phyloP scores from a whole-genome alignment of 2,329 filamentous ascomycete species.

The Sarocladium oryzae region DNA sequence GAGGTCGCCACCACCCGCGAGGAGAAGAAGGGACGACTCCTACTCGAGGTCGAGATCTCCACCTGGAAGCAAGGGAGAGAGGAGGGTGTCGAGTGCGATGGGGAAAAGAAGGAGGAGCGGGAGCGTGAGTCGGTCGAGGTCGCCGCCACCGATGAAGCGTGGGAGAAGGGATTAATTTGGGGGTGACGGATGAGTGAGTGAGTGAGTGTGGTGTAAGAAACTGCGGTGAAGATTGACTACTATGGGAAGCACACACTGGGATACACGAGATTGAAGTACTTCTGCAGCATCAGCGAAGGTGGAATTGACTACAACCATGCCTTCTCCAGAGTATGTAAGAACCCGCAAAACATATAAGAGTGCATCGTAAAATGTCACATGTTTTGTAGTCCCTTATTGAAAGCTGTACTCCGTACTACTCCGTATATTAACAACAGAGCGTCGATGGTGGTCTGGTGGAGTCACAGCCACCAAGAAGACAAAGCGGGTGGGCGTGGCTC shows the following conservation, averaged over 20 bases:
- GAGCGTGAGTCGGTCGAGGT: conserved; percentile 17
- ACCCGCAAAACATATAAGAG: no score
- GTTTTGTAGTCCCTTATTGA: no score
- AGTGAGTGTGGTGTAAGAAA: no score
- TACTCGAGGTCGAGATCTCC: conserved; percentile 15
- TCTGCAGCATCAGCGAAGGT: conserved; percentile 2
- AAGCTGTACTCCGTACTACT: no score
- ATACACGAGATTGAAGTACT: background rate
- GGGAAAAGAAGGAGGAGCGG: conserved; percentile 16
- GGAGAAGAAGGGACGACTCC: conserved; percentile 15
- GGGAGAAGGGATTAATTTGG: conserved; percentile 12
- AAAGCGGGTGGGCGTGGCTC: background rate
- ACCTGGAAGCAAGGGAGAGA: conserved; percentile 5
- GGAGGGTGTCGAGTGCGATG: conserved; percentile 12
- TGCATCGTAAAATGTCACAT: no score
- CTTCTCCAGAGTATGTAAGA: background rate
- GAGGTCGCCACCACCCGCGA: conserved; percentile 17
- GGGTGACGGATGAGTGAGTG: background rate
- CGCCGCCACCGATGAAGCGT: conserved; percentile 18
- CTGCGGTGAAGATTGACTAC: background rate
- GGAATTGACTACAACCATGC: background rate
- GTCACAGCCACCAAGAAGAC: background rate
- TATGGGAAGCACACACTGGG: background rate
- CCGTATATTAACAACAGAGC: no score
- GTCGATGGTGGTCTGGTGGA: no score